These are phyloP conservation scores for Trypanosoma rangeli DNA, from an alignment of 208 protist species.

Conservation along the genomic window DNA sequence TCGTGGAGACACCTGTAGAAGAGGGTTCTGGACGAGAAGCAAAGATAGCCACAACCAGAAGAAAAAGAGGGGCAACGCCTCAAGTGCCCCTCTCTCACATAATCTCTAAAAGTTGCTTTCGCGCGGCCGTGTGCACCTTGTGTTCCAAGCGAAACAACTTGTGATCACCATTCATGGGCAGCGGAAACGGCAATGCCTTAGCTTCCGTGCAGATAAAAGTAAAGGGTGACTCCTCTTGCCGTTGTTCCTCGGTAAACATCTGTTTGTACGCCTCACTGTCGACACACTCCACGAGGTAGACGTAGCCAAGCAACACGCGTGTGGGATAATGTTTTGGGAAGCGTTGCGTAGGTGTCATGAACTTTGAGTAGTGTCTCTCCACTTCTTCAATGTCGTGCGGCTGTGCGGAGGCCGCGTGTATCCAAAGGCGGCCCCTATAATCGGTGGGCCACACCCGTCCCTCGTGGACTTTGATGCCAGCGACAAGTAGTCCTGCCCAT, in stretches of 20 bases:
- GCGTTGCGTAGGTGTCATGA: conserved; percentile 37
- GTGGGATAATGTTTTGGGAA: conserved; percentile 92
- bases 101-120: conserved; percentile 78
- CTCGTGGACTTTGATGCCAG: conserved; percentile 92
- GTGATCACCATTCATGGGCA: conserved; percentile 89
- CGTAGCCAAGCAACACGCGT: conserved; percentile 86
- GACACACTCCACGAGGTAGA: conserved; percentile 83
- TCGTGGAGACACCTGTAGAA: too few relatives aligned
- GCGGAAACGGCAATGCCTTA: conserved; percentile 72
- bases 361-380: conserved; percentile 73
- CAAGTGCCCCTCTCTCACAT: not conserved
- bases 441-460: conserved; percentile 81
- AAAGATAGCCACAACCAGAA: conserved; percentile 2
- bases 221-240: conserved; percentile 77
- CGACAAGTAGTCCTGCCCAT: conserved; percentile 90
- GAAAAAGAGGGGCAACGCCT: not conserved
- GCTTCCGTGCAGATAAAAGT: conserved; percentile 87
- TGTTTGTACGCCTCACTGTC: conserved; percentile 60
- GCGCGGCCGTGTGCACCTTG: conserved; percentile 62
- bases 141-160: conserved; percentile 89
- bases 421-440: conserved; percentile 92
- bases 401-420: conserved; percentile 76
- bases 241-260: conserved; percentile 49
- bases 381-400: conserved; percentile 67
- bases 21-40: conserved; percentile 8